Evolutionary conservation across 2,329 filamentous ascomycete genomes (phyloP).

Genomic region (Rhynchosporium graminicola): DNA sequence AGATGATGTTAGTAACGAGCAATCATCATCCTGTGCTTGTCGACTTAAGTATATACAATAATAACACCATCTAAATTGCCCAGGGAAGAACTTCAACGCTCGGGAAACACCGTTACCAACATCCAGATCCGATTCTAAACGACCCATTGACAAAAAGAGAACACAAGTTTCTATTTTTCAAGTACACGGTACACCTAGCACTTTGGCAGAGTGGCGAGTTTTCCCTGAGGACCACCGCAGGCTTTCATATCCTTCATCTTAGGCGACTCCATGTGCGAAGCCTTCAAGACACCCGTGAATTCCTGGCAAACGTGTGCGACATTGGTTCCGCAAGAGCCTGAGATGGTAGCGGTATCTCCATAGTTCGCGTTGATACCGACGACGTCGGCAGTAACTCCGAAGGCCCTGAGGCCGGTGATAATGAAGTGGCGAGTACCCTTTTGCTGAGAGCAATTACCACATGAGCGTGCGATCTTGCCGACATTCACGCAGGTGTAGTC

Average conservation of each 20-base stretch:
- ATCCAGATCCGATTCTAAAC: not conserved
- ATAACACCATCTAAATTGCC: not conserved
- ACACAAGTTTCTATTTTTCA: not conserved
- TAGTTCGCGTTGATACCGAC: constrained; percentile 46
- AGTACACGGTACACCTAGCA: constrained; percentile 19
- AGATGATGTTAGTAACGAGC: too few species aligned
- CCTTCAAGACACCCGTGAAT: constrained; percentile 30
- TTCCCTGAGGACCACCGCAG: constrained; percentile 22
- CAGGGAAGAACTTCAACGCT: constrained; percentile 3
- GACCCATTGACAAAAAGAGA: constrained; percentile 2
- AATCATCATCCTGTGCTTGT: not conserved
- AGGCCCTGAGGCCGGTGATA: constrained; percentile 41
- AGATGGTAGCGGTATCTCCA: constrained; percentile 42
- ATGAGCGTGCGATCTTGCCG: constrained; percentile 50
- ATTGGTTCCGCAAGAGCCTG: constrained; percentile 27
- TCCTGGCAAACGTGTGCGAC: constrained; percentile 32
- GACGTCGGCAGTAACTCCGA: constrained; percentile 33
- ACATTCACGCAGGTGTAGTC: constrained; percentile 45
- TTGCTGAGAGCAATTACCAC: constrained; percentile 46
- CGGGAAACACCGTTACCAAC: not conserved
- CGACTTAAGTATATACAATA: constrained; percentile 7
- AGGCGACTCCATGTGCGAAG: constrained; percentile 16
- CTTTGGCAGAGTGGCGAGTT: constrained; percentile 17
- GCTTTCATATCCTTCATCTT: constrained; percentile 19
- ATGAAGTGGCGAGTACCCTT: constrained; percentile 38